These are phyloP conservation scores for Gliomastix tumulicola DNA, from an alignment of 2,329 filamentous ascomycete genomes.

Conservation along the genomic window DNA sequence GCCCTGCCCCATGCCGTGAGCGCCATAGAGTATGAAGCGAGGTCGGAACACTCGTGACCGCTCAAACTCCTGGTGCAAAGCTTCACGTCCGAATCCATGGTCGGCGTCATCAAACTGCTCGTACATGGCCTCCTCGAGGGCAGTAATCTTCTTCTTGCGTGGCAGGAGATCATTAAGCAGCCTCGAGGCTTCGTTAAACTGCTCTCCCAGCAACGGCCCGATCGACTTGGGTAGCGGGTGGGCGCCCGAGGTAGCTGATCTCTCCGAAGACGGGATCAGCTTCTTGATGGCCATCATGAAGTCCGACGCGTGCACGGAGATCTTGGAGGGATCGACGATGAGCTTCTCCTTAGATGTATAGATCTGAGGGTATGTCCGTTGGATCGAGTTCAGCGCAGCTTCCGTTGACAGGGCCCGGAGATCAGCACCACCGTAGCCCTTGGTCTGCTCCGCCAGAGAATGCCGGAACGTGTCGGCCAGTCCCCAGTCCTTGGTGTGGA, in stretches of 20 bases:
- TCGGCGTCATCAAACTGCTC: constrained; percentile 79
- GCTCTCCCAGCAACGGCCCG: constrained; percentile 70
- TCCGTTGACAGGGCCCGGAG: constrained; percentile 91
- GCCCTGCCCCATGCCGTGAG: constrained; percentile 84
- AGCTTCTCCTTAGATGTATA: constrained; percentile 88
- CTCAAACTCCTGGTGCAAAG: constrained; percentile 71
- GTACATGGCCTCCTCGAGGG: constrained; percentile 88
- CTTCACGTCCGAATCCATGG: constrained; percentile 79
- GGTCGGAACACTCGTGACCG: constrained; percentile 82
- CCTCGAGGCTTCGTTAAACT: constrained; percentile 62
- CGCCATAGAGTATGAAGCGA: constrained; percentile 75
- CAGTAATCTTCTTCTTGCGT: constrained; percentile 77
- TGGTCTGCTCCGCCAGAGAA: constrained; percentile 79
- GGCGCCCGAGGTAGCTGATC: constrained; percentile 79
- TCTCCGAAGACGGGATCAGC: constrained; percentile 89
- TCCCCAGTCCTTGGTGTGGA: constrained; percentile 93
- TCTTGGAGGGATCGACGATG: constrained; percentile 76
- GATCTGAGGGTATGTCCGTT: constrained; percentile 92
- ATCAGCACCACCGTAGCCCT: constrained; percentile 95
- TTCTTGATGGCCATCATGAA: constrained; percentile 98
- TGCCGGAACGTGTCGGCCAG: constrained; percentile 73
- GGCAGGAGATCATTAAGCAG: constrained; percentile 73
- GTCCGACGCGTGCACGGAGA: constrained; percentile 83
- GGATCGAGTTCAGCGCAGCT: constrained; percentile 90
- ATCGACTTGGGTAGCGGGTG: constrained; percentile 72